phyloP scores from a whole-genome alignment of 148 eudicot species.

The Camellia lanceoleosa region DNA sequence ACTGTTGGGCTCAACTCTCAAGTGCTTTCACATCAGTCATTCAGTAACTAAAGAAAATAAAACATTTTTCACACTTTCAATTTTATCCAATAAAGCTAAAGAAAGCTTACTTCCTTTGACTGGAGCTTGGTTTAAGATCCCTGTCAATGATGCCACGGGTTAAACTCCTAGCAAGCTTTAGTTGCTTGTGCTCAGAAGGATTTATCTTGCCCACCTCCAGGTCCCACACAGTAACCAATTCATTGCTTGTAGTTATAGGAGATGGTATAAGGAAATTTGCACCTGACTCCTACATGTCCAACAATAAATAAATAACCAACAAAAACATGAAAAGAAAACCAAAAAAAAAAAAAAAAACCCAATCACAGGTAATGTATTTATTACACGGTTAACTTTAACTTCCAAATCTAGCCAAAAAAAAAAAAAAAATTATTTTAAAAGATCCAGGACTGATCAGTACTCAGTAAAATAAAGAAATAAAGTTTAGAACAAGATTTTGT shows the following conservation, averaged over 20 bases:
- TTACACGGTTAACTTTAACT: not conserved
- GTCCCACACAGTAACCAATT: slow-evolving; percentile 92
- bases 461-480: not conserved
- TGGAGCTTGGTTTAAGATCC: slow-evolving; percentile 90
- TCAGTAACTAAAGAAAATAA: not conserved
- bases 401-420: not conserved
- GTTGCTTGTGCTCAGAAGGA: slow-evolving; percentile 98
- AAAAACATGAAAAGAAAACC: no score
- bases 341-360: no score
- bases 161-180: slow-evolving; percentile 89
- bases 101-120: slow-evolving; percentile 81
- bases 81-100: not conserved
- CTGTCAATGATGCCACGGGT: slow-evolving; percentile 92
- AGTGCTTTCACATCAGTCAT: not conserved
- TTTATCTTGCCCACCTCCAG: slow-evolving; percentile 89
- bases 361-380: not conserved
- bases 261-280: slow-evolving; percentile 82
- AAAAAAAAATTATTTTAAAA: not conserved
- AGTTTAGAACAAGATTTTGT: slow-evolving; percentile 1
- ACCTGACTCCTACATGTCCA: slow-evolving; percentile 75
- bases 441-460: not conserved
- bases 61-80: not conserved
- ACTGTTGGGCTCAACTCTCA: not conserved
- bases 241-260: slow-evolving; percentile 83
- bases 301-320: no score